Base-by-base conservation (phyloP, 345 rosid genomes). In the Ceriops zippeliana region DNA sequence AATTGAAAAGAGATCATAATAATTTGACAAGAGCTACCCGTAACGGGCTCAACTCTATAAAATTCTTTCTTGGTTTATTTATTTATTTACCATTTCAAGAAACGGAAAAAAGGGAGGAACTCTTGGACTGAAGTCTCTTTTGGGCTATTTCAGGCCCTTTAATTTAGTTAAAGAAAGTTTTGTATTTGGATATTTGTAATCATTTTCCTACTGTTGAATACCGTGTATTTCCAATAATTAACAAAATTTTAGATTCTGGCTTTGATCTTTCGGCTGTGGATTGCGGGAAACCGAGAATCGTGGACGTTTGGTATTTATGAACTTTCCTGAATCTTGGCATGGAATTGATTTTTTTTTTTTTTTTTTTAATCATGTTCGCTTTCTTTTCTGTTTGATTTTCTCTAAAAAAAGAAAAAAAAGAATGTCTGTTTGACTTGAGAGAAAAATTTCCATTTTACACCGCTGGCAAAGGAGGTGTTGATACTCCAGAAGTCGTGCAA, bases 391-490 rank as follows among this genome's bases (percentile, higher is more conserved):
- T 0, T 38, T 24, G 10, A 35, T n/a, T 22, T 62, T 56, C 56
- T 70, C 53, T 24, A 52, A 32, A n/a, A n/a, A 15, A 19, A 46
- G 52, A n/a, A 20, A 4, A 17, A 22, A n/a, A n/a, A 5, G 17
- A n/a, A 7, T 54, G 24, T 54, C 16, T 0, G 9, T 26, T 58
- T 58, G 63, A 30, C 1, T 34, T 58, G 31, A 20, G 49, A 10
- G 24, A 24, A 9, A 38, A 17, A 37, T 53, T 58, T 61, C 15
- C 17, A 6, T 28, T 73, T 62, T 75, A 59, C 81, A 95, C 97
- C 60, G 87, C 99, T 38, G 99, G 99, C 53, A 88, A 96, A 79
- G 99, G 99, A 56, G 99, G 91, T 77, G 70, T 91, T 72, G 98
- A 90, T 75, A 87, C 91, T 16, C 90, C 99, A 5, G 87, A 83